These are phyloP conservation scores for Echites panduratus DNA, from an alignment of 257 asterid genomes.

Conservation along the genomic window DNA sequence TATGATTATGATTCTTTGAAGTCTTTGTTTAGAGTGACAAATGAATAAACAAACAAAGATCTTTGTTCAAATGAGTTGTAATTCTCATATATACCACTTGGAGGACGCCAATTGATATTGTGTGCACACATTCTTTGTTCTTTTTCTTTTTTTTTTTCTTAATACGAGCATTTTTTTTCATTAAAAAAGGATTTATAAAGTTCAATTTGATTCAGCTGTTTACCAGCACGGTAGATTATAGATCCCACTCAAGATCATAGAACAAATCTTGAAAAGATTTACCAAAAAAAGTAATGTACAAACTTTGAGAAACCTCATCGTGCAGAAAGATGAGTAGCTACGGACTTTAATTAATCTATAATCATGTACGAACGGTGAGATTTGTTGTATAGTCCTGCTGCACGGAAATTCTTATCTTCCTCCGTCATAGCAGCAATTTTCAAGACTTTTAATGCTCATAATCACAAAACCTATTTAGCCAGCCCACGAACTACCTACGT, in stretches of 20 bases:
- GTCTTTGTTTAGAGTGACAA: background rate
- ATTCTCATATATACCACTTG: background rate
- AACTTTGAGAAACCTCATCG: background rate
- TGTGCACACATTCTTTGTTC: background rate
- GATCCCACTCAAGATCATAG: background rate
- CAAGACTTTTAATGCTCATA: constrained; percentile 2
- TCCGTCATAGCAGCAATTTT: background rate
- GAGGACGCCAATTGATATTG: background rate
- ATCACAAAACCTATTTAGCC: background rate
- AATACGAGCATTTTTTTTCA: background rate
- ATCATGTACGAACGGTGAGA: no score
- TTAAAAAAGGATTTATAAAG: background rate
- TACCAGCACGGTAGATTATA: background rate
- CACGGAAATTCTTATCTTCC: no score
- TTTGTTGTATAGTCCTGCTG: no score
- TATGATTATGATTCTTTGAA: background rate
- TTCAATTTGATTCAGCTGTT: background rate
- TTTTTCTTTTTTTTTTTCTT: no score
- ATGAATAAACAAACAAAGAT: background rate
- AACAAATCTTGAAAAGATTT: background rate
- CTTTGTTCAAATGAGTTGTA: background rate
- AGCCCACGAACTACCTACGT: background rate
- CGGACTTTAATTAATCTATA: background rate
- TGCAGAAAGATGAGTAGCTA: background rate
- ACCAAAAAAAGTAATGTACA: background rate